These are phyloP conservation scores for Microstegium vimineum DNA, from an alignment of 176 grass and related monocot species.

Conservation along the genomic window DNA sequence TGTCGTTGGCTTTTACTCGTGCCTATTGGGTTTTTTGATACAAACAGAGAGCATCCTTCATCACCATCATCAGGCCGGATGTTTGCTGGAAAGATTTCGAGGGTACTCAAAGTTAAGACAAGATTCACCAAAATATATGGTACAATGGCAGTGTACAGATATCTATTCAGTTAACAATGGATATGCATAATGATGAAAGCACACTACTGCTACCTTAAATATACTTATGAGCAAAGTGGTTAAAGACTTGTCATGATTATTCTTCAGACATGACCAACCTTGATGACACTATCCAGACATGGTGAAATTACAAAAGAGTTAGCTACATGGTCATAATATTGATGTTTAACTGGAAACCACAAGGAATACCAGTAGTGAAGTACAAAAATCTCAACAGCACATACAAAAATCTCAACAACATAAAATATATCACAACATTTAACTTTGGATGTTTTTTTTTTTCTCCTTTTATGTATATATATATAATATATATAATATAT, in stretches of 20 bases:
- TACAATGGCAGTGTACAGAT: not conserved
- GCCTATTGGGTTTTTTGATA: not conserved
- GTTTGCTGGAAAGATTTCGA: not conserved
- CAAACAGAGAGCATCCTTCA: not conserved
- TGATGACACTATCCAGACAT: conserved; percentile 3
- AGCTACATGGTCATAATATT: not conserved
- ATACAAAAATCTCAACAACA: not conserved
- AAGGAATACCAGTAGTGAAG: not conserved
- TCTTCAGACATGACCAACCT: not conserved
- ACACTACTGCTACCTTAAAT: not conserved
- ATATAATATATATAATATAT: not conserved
- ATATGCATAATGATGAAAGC: not conserved
- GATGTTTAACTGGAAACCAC: conserved; percentile 2
- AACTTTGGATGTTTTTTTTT: not conserved
- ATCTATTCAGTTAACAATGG: not conserved
- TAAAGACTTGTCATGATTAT: not conserved
- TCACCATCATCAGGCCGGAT: conserved; percentile 5
- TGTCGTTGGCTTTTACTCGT: not conserved
- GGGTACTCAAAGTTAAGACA: conserved; percentile 9
- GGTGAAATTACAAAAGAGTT: not conserved
- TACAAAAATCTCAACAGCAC: not conserved
- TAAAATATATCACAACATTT: not conserved
- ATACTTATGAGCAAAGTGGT: not conserved
- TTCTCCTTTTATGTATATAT: not conserved
- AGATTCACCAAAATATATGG: not conserved